Evolutionary conservation across 2,329 filamentous ascomycete species (phyloP).

Genomic region (Colletotrichum acutatum): DNA sequence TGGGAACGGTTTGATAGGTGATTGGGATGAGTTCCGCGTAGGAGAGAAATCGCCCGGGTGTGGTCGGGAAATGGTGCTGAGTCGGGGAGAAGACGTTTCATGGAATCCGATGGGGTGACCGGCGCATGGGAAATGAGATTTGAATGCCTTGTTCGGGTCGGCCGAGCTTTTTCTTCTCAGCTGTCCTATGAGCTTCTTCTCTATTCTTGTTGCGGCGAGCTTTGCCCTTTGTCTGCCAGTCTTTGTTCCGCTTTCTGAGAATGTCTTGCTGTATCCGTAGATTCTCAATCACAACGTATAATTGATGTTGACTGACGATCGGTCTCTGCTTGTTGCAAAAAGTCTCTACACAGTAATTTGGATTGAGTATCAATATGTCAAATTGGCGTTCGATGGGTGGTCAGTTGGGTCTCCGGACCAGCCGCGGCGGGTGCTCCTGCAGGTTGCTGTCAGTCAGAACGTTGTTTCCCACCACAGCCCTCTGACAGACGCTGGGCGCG

Average conservation of each 20-base stretch:
- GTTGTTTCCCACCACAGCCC: background rate
- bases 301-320: background rate
- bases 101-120: conserved; percentile 23
- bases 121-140: conserved; percentile 5
- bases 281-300: background rate
- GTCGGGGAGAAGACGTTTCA: conserved; percentile 23
- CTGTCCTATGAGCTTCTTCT: too few relatives aligned
- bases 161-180: conserved; percentile 7
- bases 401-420: background rate
- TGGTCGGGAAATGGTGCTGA: background rate
- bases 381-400: background rate
- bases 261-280: background rate
- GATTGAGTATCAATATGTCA: background rate
- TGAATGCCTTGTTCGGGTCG: background rate
- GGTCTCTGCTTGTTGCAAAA: background rate
- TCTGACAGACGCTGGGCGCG: background rate
- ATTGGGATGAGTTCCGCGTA: background rate
- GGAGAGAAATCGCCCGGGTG: background rate
- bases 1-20: background rate
- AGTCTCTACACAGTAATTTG: background rate
- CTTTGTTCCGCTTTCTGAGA: background rate
- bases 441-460: background rate
- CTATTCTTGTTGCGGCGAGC: background rate
- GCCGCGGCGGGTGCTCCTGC: background rate
- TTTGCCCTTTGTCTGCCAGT: background rate